Percentiles rank a stretch among this genome's conserved stretches.
Evolutionary conservation across 345 rosid species (phyloP).

Genomic region (Pistacia integerrima): DNA sequence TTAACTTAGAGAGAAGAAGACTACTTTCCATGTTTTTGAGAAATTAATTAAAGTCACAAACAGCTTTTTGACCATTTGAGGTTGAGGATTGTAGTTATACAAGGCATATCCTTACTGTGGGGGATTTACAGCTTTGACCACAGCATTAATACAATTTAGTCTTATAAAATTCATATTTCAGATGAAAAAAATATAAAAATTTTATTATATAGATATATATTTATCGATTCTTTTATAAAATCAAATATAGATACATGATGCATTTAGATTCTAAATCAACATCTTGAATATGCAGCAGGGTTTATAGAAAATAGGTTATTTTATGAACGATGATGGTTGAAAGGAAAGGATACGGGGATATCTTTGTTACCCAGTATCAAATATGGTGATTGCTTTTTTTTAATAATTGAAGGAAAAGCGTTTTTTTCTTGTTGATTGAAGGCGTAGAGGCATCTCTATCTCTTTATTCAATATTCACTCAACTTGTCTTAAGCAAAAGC

Average conservation of each 20-base stretch:
- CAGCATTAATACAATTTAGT: too few species aligned
- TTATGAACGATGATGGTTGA: constrained; percentile 13
- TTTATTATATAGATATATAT: too few species aligned
- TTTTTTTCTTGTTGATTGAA: not conserved
- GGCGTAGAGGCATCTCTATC: constrained; percentile 3
- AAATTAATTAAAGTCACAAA: not conserved
- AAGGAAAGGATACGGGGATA: constrained; percentile 18
- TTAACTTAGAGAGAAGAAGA: not conserved
- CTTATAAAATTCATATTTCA: too few species aligned
- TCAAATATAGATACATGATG: too few species aligned
- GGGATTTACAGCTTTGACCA: too few species aligned
- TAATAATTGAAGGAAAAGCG: constrained; percentile 18
- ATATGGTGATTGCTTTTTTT: constrained; percentile 8
- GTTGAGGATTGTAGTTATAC: too few species aligned
- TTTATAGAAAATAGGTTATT: constrained; percentile 1
- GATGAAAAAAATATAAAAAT: too few species aligned
- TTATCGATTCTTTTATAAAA: too few species aligned
- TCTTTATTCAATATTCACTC: not conserved
- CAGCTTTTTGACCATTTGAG: constrained; percentile 10
- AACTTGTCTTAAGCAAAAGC: constrained; percentile 20
- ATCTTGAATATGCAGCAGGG: not conserved
- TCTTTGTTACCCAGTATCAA: constrained; percentile 20
- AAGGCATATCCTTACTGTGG: too few species aligned
- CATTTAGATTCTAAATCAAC: not conserved
- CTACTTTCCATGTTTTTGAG: not conserved